Conservation (phyloP, 1,139 yeast genomes). For the Oligophagozyma castellii region DNA sequence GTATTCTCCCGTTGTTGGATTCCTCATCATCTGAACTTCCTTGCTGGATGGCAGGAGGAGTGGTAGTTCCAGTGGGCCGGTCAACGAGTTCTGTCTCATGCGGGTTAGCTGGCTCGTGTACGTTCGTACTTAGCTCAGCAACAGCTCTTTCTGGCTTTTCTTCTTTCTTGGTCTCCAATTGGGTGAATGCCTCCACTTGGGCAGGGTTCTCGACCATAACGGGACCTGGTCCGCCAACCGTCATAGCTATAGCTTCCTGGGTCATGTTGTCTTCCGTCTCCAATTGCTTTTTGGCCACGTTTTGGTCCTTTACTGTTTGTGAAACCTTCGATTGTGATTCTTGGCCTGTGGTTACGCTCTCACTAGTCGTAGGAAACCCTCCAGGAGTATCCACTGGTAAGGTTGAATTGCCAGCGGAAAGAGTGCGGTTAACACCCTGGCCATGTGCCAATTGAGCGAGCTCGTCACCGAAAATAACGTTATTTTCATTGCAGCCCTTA, state of each 20-base stretch:
- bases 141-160: background rate
- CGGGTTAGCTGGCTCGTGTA: no score
- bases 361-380: background rate
- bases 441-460: conserved; percentile 3
- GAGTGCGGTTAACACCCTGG: conserved; percentile 13
- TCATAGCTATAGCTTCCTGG: no score
- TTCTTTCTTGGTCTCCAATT: conserved; percentile 1
- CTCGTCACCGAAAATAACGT: conserved; percentile 33
- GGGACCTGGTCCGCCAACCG: conserved; percentile 12
- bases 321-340: no score
- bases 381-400: background rate
- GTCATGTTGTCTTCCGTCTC: no score
- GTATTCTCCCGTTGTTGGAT: no score
- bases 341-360: no score
- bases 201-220: conserved; percentile 2
- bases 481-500: conserved; percentile 49
- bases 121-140: no score
- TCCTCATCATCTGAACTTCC: no score
- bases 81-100: no score
- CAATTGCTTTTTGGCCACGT: no score
- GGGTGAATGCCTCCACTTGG: conserved; percentile 1
- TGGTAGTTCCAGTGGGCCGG: background rate
- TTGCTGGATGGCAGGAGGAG: no score
- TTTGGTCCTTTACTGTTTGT: no score
- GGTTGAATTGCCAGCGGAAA: conserved; percentile 3